Evolutionary conservation across 768 basidiomycete genomes (phyloP).

Genomic region (Suillus clintonianus): DNA sequence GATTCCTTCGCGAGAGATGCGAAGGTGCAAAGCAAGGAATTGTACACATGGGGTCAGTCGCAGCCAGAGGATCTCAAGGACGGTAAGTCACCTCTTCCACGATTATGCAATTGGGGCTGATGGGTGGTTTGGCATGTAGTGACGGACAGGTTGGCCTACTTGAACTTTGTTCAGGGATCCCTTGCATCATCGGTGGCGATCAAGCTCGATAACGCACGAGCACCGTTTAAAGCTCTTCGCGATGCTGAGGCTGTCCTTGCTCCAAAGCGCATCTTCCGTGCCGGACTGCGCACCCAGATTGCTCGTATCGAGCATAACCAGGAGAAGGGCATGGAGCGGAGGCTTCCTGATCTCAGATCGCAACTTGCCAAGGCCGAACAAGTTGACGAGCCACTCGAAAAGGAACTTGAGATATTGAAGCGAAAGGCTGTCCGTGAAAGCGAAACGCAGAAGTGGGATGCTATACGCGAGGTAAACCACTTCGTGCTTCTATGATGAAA

Average conservation of each 20-base stretch:
- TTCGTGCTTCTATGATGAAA: background rate
- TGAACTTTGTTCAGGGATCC: slow-evolving; percentile 77
- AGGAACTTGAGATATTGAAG: slow-evolving; percentile 69
- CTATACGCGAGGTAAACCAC: slow-evolving; percentile 67
- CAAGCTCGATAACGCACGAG: slow-evolving; percentile 65
- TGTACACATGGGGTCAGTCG: slow-evolving; percentile 81
- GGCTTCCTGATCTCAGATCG: slow-evolving; percentile 67
- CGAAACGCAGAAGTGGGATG: slow-evolving; percentile 78
- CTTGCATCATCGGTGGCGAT: slow-evolving; percentile 60
- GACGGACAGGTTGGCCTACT: slow-evolving; percentile 78
- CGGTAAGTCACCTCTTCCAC: slow-evolving; percentile 43
- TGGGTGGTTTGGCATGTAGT: slow-evolving; percentile 41
- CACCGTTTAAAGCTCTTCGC: slow-evolving; percentile 69
- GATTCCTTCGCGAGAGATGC: slow-evolving; percentile 66
- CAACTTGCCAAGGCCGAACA: slow-evolving; percentile 66
- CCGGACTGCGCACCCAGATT: slow-evolving; percentile 60
- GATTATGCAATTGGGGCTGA: slow-evolving; percentile 3
- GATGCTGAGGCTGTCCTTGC: slow-evolving; percentile 63
- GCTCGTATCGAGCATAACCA: slow-evolving; percentile 65
- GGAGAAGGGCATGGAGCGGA: slow-evolving; percentile 64
- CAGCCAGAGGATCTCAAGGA: slow-evolving; percentile 76
- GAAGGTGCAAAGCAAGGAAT: slow-evolving; percentile 78
- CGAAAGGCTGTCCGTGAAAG: slow-evolving; percentile 76
- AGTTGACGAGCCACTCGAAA: slow-evolving; percentile 68
- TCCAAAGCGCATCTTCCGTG: slow-evolving; percentile 65